Evolutionary conservation across 768 basidiomycete species (phyloP).

Genomic region (Boletus bicolor): DNA sequence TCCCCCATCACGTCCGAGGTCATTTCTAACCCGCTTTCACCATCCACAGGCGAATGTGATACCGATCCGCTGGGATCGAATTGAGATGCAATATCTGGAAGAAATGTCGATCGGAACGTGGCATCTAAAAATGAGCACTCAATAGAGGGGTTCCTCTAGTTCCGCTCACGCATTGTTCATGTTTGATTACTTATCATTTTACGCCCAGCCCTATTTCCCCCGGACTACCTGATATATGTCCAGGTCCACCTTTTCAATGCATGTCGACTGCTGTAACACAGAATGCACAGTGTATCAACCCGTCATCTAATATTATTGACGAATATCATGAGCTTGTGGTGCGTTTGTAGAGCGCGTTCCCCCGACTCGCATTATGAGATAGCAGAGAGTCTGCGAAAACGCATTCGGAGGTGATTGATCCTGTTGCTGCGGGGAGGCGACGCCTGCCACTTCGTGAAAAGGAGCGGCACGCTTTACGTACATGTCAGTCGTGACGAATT

Average conservation of each 20-base stretch:
- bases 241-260: neutral
- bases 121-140: constrained; percentile 57
- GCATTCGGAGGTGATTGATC: no score
- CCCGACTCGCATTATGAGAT: neutral
- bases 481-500: constrained; percentile 48
- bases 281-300: constrained; percentile 19
- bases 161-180: neutral
- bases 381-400: no score
- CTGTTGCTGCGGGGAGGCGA: constrained; percentile 6
- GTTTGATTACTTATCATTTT: constrained; percentile 9
- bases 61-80: constrained; percentile 65
- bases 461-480: constrained; percentile 23
- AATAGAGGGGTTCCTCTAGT: constrained; percentile 16
- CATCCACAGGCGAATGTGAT: constrained; percentile 58
- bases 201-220: constrained; percentile 6
- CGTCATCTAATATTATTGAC: constrained; percentile 23
- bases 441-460: constrained; percentile 2
- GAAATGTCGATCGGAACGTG: constrained; percentile 66
- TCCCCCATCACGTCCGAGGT: constrained; percentile 2
- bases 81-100: constrained; percentile 69
- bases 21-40: constrained; percentile 7
- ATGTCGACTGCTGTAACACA: constrained; percentile 20
- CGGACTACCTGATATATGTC: constrained; percentile 15
- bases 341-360: neutral
- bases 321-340: constrained; percentile 4